Evolutionary conservation across 2,329 filamentous ascomycete genomes (phyloP).

Genomic region (Penicillium sclerotiorum): DNA sequence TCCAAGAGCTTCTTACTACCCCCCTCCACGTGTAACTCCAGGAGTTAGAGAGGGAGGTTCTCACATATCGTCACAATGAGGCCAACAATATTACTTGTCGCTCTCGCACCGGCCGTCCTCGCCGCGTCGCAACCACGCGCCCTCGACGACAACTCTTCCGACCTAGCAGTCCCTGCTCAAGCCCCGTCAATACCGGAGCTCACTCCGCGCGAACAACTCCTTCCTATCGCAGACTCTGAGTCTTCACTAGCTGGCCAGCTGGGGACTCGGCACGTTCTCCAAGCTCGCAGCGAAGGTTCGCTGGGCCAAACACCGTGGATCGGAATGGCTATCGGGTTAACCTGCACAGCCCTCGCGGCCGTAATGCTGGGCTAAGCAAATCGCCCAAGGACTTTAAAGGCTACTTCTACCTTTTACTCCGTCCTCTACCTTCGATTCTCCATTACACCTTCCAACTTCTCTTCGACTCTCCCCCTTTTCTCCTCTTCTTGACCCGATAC

Average conservation of each 20-base stretch:
- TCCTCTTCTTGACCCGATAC: conserved; percentile 15
- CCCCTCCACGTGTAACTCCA: conserved; percentile 1
- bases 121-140: conserved; percentile 19
- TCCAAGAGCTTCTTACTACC: conserved; percentile 5
- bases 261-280: conserved; percentile 30
- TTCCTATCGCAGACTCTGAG: conserved; percentile 2
- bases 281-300: conserved; percentile 41
- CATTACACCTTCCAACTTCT: neutral
- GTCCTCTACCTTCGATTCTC: neutral
- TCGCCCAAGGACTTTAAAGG: neutral
- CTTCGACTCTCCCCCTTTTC: neutral
- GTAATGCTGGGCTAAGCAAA: conserved; percentile 40
- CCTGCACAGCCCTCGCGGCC: conserved; percentile 41
- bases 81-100: conserved; percentile 17
- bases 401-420: conserved; percentile 10
- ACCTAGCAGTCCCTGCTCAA: conserved; percentile 20
- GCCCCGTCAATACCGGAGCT: conserved; percentile 26
- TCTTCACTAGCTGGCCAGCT: conserved; percentile 7
- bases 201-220: conserved; percentile 5
- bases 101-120: conserved; percentile 23
- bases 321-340: conserved; percentile 45
- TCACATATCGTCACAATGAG: conserved; percentile 17
- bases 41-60: neutral
- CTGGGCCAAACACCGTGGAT: conserved; percentile 46
- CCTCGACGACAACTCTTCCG: conserved; percentile 7